Conservation (phyloP, 768 basidiomycete genomes). For the Rhodotorula graminis region DNA sequence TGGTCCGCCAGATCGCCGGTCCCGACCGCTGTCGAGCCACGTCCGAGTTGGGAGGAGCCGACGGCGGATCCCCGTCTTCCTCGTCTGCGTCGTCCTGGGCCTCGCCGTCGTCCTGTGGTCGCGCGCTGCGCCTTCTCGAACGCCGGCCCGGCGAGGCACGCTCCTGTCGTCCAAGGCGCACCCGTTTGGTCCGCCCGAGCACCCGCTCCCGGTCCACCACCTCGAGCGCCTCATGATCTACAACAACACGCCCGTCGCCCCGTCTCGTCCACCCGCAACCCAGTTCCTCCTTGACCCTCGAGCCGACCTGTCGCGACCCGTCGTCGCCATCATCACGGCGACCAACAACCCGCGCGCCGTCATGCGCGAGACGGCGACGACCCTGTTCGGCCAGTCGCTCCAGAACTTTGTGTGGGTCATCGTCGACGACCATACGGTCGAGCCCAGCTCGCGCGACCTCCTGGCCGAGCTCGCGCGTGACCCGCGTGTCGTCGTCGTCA, state of each 20-base stretch:
- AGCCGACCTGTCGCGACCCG: constrained; percentile 18
- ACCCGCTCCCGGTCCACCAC: constrained; percentile 27
- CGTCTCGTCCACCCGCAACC: constrained; percentile 16
- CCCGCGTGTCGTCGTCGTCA: constrained; percentile 27
- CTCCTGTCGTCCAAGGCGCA: neutral
- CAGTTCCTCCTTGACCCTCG: constrained; percentile 37
- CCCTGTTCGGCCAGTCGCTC: constrained; percentile 34
- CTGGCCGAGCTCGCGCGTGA: constrained; percentile 14
- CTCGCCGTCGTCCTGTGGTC: constrained; percentile 15
- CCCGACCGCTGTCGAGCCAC: neutral
- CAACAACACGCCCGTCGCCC: constrained; percentile 33
- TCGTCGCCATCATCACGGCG: constrained; percentile 38
- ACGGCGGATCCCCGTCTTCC: neutral
- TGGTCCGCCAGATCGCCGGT: neutral
- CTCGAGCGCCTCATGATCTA: constrained; percentile 29
- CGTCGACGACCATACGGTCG: constrained; percentile 37
- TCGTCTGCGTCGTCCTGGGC: neutral
- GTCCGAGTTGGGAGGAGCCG: neutral
- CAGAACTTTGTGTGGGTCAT: constrained; percentile 40
- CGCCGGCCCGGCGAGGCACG: neutral
- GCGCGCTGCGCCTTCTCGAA: neutral
- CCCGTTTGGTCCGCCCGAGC: constrained; percentile 17
- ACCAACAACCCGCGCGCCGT: constrained; percentile 37
- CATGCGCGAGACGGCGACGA: constrained; percentile 30
- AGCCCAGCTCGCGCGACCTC: neutral